Evolutionary conservation across 2,329 filamentous ascomycete species (phyloP), one percentile per base, ranked within the genome.

Genomic region (Triangularia verruculosa): DNA sequence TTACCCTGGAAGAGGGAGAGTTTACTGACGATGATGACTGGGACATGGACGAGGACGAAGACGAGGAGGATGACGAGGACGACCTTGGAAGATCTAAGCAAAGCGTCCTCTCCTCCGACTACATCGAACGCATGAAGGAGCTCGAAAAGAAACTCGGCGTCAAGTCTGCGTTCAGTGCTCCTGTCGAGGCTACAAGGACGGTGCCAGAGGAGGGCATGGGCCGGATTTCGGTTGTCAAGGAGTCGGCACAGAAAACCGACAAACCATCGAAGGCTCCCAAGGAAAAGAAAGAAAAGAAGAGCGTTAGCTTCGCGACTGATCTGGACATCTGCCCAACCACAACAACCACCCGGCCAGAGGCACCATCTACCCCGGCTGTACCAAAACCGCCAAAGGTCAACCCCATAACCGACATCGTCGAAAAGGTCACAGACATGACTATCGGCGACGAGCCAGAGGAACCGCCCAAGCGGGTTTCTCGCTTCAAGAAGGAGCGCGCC

Each of bases 71-170:
- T 59, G 86, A 89, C 11, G 89, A 95, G 72, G 91, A 95, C 71
- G 83, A 90, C 65, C 88, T 86, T 72, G 94, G 94, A 4, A 87
- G 91, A 57, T 90, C 85, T 17, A 94, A 85, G 8, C 81, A 83
- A 17, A 82, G 82, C 20, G 82, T 88, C 12, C 78, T 97, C 59
- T 86, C 86, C 15, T 87, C 92, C 52, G 88, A 91, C 13, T 96
- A 96, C 72, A 86, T 88, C 30, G 82, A 85, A 69, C 85, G 91
- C 69, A 98, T 99, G 95, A 83, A 90, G 53, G 91, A 93, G 68
- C 80, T 99, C 4, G 91, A 97, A 75, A 82, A 89, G 72, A 89
- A 87, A 67, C 82, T 97, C 0, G 83, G 82, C n/a, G 84, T 88
- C 67, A 84, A 79, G 66, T 80, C 80, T 2, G 77, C 78, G 13